A percentile compares a stretch with the other conserved stretches of the same genome.
Conservation (phyloP, 2,329 filamentous ascomycete genomes). For the Fusarium siculi region DNA sequence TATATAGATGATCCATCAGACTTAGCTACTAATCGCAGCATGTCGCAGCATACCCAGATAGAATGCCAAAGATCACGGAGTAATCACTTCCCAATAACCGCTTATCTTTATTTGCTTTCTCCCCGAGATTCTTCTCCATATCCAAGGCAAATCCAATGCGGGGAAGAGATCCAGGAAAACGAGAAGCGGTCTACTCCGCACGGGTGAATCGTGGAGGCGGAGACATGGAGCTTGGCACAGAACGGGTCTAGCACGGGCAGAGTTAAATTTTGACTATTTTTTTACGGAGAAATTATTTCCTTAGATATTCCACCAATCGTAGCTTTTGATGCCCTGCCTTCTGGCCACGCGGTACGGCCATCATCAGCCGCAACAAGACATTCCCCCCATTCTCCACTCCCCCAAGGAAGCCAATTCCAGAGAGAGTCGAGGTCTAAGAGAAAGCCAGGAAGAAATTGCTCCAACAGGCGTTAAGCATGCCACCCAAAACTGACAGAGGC, state of each 20-base stretch:
- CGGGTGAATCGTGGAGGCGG: slow-evolving; percentile 32
- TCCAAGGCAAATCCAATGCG: slow-evolving; percentile 17
- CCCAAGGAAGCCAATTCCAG: slow-evolving; percentile 16
- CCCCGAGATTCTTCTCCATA: slow-evolving; percentile 23
- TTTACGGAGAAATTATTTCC: slow-evolving; percentile 15
- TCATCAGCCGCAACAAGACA: slow-evolving; percentile 17
- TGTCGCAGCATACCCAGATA: neutral
- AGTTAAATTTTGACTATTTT: neutral
- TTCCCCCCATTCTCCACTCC: slow-evolving; percentile 33
- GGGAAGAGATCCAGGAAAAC: slow-evolving; percentile 28
- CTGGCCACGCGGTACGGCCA: slow-evolving; percentile 15
- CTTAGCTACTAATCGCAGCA: too few species aligned
- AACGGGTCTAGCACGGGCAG: slow-evolving; percentile 25
- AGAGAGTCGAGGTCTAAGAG: neutral
- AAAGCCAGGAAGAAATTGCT: slow-evolving; percentile 1
- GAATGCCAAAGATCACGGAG: neutral
- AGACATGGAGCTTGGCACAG: neutral
- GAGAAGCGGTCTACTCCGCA: slow-evolving; percentile 34
- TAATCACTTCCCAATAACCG: neutral
- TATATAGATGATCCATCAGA: neutral
- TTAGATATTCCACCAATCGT: slow-evolving; percentile 28
- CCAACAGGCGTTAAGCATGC: slow-evolving; percentile 10
- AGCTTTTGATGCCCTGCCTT: neutral
- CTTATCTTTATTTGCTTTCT: slow-evolving; percentile 15
- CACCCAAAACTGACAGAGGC: slow-evolving; percentile 30